Evolutionary conservation across 2,329 filamentous ascomycete species (phyloP), one percentile per base, ranked within the genome.

Genomic region (Grosmannia serpens): DNA sequence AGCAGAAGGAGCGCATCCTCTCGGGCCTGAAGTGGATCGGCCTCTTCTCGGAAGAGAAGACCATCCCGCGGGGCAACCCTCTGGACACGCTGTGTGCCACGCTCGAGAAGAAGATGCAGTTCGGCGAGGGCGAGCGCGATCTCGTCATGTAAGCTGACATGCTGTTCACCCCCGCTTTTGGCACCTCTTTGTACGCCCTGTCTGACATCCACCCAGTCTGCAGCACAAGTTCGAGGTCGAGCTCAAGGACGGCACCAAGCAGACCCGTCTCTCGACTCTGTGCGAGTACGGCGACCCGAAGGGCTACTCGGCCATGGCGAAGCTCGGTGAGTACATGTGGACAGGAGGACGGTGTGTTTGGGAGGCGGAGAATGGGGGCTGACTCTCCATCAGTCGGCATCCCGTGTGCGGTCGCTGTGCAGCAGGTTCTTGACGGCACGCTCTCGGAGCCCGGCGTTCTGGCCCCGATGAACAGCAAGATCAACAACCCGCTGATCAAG

Each of bases 91-190:
- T 96, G 46, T 96, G 91, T 75, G 89, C 89, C 35, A 88, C 85
- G 3, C 82, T 96, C 33, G 90, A 95, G 78, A 76, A 88, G 78
- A 95, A 95, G 84, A 95, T 95, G 89, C 82, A 88, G 73, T 96
- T 86, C 72, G 87, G 82, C 68, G 78, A 87, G 66, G 86, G 81
- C 61, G 90, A 96, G 82, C 86, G 91, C 60, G 91, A 95, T 72
- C 77, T 95, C 64, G 88, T 94, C 63, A 83, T 88, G 75, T 63
- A 55, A 44, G 55, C 22, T 15, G 49, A 31, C 8, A 44, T 20
- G 6, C 41, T 44, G 41, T 17, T 9, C 17, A n/a, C 20, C 31
- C 10, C 20, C 1, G 10, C 11, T 13, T 27, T 24, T 27, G 24
- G 22, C 33, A 9, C 33, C 10, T 35, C 33, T 27, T 4, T 20